phyloP scores from a whole-genome alignment of 805 yeast genomes.

The Monosporozyma aerobia region DNA sequence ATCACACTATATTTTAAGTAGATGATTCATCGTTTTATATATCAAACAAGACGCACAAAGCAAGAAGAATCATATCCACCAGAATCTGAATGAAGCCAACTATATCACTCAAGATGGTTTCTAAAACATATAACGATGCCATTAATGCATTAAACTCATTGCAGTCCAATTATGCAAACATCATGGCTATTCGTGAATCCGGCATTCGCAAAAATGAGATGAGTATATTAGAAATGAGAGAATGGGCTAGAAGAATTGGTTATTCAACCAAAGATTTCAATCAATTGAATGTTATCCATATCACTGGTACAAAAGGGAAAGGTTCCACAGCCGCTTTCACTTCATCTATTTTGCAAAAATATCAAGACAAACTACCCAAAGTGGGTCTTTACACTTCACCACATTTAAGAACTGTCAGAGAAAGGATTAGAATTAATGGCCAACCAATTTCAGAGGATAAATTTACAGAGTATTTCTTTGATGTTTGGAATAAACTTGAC shows the following conservation, averaged over 20 bases:
- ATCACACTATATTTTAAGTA: not conserved
- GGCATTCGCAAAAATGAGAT: constrained; percentile 57
- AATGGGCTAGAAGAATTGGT: constrained; percentile 67
- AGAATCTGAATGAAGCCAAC: constrained; percentile 10
- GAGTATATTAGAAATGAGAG: constrained; percentile 78
- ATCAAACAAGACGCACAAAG: not conserved
- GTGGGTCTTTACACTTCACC: constrained; percentile 96
- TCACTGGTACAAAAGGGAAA: constrained; percentile 97
- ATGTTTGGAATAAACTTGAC: constrained; percentile 80
- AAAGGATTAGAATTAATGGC: constrained; percentile 82
- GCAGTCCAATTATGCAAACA: constrained; percentile 84
- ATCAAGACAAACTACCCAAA: constrained; percentile 38
- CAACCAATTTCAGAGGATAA: constrained; percentile 69
- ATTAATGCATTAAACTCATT: constrained; percentile 72
- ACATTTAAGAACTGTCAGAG: constrained; percentile 86
- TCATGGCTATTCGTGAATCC: constrained; percentile 69
- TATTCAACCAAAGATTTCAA: constrained; percentile 60
- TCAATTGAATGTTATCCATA: constrained; percentile 70
- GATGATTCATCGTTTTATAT: not conserved
- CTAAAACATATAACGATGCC: constrained; percentile 52
- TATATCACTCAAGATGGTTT: constrained; percentile 15
- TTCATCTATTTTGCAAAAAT: constrained; percentile 67
- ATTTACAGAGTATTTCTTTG: constrained; percentile 85
- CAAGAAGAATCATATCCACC: not conserved
- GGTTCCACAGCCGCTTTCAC: constrained; percentile 97